These are phyloP conservation scores for Fusarium sp. DNA, from an alignment of 2,329 filamentous ascomycete genomes.

Conservation along the genomic window DNA sequence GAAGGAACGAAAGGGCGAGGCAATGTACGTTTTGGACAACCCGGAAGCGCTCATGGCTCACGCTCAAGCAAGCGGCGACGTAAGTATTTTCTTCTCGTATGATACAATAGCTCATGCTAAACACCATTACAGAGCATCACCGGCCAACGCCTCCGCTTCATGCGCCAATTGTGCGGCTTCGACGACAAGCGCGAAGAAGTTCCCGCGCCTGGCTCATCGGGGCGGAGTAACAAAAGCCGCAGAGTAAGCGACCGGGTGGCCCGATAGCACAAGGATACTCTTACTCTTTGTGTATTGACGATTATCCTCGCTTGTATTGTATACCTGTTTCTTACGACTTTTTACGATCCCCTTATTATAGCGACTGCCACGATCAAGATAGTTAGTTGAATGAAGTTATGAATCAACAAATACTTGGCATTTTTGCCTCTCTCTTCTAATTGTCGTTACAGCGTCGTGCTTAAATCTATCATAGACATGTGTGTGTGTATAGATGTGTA, in stretches of 20 bases:
- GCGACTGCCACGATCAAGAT: background rate
- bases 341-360: background rate
- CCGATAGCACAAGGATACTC: constrained; percentile 20
- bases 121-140: constrained; percentile 65
- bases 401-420: constrained; percentile 6
- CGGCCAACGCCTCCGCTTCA: constrained; percentile 70
- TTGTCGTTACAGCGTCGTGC: constrained; percentile 15
- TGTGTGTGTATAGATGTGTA: constrained; percentile 18
- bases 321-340: background rate
- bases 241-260: constrained; percentile 34
- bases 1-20: constrained; percentile 63
- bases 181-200: constrained; percentile 49
- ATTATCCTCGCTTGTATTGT: background rate
- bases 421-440: constrained; percentile 20
- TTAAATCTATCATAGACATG: constrained; percentile 22
- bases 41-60: constrained; percentile 74
- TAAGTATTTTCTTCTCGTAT: constrained; percentile 54
- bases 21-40: constrained; percentile 68
- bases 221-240: constrained; percentile 32
- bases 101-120: background rate
- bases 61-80: constrained; percentile 68
- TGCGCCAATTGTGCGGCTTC: constrained; percentile 69
- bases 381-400: background rate
- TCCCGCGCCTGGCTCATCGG: constrained; percentile 1
- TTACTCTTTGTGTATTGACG: background rate